Conservation (phyloP, 805 yeast genomes). For the Danielia reshetovae region DNA sequence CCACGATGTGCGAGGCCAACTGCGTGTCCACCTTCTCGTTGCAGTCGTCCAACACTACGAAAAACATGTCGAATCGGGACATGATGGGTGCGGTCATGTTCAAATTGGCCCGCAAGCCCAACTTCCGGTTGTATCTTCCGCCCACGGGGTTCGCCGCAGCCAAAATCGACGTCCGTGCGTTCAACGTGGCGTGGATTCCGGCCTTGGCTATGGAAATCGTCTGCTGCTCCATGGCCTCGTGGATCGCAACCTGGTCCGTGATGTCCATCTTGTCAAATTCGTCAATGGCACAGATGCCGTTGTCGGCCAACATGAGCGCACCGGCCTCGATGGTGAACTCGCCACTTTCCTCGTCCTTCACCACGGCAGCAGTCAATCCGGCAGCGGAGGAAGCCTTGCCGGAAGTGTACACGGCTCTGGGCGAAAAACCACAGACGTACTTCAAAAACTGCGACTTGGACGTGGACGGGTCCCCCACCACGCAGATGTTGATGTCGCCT, state of each 20-base stretch:
- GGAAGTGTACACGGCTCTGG: constrained; percentile 93
- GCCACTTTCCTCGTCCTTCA: constrained; percentile 94
- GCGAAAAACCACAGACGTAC: constrained; percentile 86
- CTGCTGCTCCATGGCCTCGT: constrained; percentile 99
- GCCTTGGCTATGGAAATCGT: constrained; percentile 98
- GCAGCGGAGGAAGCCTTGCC: constrained; percentile 99
- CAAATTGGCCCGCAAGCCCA: constrained; percentile 78
- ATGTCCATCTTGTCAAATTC: constrained; percentile 98
- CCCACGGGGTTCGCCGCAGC: constrained; percentile 99
- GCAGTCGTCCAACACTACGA: constrained; percentile 91
- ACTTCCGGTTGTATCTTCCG: constrained; percentile 90
- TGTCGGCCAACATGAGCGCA: constrained; percentile 96
- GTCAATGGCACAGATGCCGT: constrained; percentile 97
- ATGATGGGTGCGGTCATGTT: constrained; percentile 98
- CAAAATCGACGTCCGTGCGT: constrained; percentile 91
- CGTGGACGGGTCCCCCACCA: constrained; percentile 97
- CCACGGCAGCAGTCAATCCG: constrained; percentile 97
- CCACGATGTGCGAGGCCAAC: constrained; percentile 88
- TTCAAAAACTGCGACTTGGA: constrained; percentile 94
- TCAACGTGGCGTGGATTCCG: constrained; percentile 95
- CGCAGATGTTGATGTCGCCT: constrained; percentile 94
- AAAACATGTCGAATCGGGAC: constrained; percentile 95
- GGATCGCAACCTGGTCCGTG: constrained; percentile 95
- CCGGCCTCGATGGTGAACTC: constrained; percentile 98
- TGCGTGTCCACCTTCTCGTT: constrained; percentile 87